Conservation (phyloP, 73 alveolate genomes). For the Paramecium octaurelia region DNA sequence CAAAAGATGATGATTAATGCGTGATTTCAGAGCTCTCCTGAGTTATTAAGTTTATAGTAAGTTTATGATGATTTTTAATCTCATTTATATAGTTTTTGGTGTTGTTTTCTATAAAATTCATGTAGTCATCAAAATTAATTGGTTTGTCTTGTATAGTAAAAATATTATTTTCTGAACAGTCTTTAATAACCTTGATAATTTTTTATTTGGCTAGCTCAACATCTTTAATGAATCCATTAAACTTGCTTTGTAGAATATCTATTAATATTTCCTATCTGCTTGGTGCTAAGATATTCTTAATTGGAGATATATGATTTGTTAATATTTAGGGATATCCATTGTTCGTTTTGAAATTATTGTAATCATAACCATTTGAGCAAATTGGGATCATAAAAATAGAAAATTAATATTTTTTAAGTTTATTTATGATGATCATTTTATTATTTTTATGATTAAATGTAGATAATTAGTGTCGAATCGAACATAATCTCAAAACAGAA, state of each 20-base stretch:
- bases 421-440: not conserved
- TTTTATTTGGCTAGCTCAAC: not conserved
- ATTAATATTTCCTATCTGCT: not conserved
- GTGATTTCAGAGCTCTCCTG: not conserved
- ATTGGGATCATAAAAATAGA: not conserved
- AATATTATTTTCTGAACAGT: not conserved
- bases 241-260: not conserved
- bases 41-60: not conserved
- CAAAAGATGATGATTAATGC: not conserved
- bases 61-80: not conserved
- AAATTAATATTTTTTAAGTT: not conserved
- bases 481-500: not conserved
- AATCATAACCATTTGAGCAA: not conserved
- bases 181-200: not conserved
- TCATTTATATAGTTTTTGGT: not conserved
- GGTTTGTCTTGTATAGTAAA: constrained; percentile 5
- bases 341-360: not conserved
- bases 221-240: not conserved
- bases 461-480: not conserved
- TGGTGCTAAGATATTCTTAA: not conserved
- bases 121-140: not conserved
- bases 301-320: not conserved
- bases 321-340: not conserved
- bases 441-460: not conserved
- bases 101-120: not conserved